phyloP scores from a whole-genome alignment of 1,139 yeast species.

The Saccharomyces hybrid region DNA sequence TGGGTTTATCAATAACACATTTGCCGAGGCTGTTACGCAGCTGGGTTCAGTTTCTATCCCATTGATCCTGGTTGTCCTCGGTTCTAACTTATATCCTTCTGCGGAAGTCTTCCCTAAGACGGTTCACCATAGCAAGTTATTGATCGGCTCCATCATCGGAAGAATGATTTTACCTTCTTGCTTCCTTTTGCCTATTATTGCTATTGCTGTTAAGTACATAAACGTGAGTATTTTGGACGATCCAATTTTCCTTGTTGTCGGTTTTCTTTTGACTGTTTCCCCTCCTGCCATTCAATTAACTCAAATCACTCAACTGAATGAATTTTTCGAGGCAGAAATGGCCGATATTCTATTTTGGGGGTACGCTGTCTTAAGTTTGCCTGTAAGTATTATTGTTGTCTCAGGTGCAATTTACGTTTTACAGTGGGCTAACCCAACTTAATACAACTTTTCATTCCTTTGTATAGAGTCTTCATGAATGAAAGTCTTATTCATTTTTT shows the following conservation, averaged over 20 bases:
- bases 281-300: slow-evolving; percentile 78
- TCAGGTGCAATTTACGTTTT: slow-evolving; percentile 47
- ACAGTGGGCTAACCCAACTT: slow-evolving; percentile 31
- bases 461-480: not conserved
- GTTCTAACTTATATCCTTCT: slow-evolving; percentile 67
- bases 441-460: not conserved
- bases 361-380: slow-evolving; percentile 63
- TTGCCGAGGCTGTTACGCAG: slow-evolving; percentile 69
- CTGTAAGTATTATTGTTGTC: slow-evolving; percentile 63
- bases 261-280: slow-evolving; percentile 61
- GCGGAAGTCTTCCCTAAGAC: slow-evolving; percentile 59
- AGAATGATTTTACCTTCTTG: slow-evolving; percentile 69
- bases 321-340: slow-evolving; percentile 58
- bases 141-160: slow-evolving; percentile 59
- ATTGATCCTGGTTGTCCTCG: slow-evolving; percentile 61
- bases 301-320: slow-evolving; percentile 63
- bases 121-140: slow-evolving; percentile 50
- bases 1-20: slow-evolving; percentile 69
- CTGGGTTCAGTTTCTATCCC: slow-evolving; percentile 89
- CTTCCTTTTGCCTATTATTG: slow-evolving; percentile 54
- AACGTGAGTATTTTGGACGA: slow-evolving; percentile 63
- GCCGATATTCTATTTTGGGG: slow-evolving; percentile 75
- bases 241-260: slow-evolving; percentile 67
- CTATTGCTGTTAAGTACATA: slow-evolving; percentile 53
- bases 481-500: not conserved